phyloP scores from a whole-genome alignment of 106 monocot genomes.

The Phalaenopsis equestris region DNA sequence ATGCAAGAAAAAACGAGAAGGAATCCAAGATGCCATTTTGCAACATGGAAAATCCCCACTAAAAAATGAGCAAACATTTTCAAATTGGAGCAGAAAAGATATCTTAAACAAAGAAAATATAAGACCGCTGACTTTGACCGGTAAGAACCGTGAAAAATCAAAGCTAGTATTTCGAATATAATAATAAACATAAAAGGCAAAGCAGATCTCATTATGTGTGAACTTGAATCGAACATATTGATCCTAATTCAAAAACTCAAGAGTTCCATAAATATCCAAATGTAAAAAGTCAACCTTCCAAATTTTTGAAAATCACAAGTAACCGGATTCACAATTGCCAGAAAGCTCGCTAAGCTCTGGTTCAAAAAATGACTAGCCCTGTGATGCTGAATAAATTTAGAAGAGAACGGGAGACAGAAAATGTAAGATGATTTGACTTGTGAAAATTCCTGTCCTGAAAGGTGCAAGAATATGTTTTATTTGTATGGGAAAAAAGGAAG shows the following conservation, averaged over 20 bases:
- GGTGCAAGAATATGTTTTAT: not conserved
- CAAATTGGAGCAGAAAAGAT: not conserved
- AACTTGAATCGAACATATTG: not conserved
- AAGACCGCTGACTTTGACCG: not conserved
- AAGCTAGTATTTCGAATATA: constrained; percentile 1
- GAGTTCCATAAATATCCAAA: not conserved
- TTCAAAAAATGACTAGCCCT: not conserved
- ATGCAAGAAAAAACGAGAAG: not conserved
- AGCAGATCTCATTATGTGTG: not conserved
- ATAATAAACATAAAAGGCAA: not conserved
- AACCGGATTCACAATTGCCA: not conserved
- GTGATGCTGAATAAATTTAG: not conserved
- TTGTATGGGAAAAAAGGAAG: not conserved
- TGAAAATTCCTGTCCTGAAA: not conserved
- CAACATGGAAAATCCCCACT: not conserved
- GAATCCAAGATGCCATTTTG: not conserved
- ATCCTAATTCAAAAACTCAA: not conserved
- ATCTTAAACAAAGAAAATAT: not conserved
- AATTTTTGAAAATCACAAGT: not conserved
- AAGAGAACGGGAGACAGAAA: not conserved
- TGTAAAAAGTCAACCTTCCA: not conserved
- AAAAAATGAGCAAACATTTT: not conserved
- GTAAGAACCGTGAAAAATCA: not conserved
- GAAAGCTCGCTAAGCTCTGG: not conserved
- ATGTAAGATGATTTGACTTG: not conserved